Evolutionary conservation across 768 basidiomycete species (phyloP).

Genomic region (Lactarius sanguifluus): DNA sequence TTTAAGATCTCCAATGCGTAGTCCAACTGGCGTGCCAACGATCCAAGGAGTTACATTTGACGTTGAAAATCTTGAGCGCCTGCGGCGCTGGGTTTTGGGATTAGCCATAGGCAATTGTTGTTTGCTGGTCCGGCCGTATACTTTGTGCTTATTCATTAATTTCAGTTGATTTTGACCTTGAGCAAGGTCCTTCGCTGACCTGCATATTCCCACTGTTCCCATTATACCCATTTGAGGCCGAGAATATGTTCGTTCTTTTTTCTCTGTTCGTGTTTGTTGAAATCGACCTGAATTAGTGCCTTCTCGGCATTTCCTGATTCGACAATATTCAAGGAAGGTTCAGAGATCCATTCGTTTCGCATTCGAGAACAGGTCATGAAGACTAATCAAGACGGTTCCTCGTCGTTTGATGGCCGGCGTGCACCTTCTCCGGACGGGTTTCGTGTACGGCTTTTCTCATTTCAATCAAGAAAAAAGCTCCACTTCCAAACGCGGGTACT

Average conservation of each 20-base stretch:
- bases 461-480: constrained; percentile 71
- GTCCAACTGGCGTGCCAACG: constrained; percentile 20
- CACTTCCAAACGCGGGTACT: constrained; percentile 72
- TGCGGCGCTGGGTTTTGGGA: constrained; percentile 67
- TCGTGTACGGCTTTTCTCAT: constrained; percentile 74
- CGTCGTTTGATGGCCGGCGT: constrained; percentile 38
- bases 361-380: constrained; percentile 48
- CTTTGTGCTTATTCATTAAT: constrained; percentile 20
- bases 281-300: constrained; percentile 51
- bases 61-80: constrained; percentile 44
- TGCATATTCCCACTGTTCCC: constrained; percentile 66
- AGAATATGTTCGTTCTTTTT: constrained; percentile 71
- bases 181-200: constrained; percentile 77
- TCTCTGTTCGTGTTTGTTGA: constrained; percentile 15
- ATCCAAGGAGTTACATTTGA: constrained; percentile 48
- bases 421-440: constrained; percentile 57
- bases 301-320: constrained; percentile 95
- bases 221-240: constrained; percentile 63
- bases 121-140: constrained; percentile 3
- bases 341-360: constrained; percentile 83
- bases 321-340: constrained; percentile 78
- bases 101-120: constrained; percentile 58
- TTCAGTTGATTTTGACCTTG: constrained; percentile 84
- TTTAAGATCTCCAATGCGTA: constrained; percentile 36
- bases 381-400: constrained; percentile 27